phyloP scores from a whole-genome alignment of 495 filamentous ascomycete species.

The Lophiostoma macrostomum region DNA sequence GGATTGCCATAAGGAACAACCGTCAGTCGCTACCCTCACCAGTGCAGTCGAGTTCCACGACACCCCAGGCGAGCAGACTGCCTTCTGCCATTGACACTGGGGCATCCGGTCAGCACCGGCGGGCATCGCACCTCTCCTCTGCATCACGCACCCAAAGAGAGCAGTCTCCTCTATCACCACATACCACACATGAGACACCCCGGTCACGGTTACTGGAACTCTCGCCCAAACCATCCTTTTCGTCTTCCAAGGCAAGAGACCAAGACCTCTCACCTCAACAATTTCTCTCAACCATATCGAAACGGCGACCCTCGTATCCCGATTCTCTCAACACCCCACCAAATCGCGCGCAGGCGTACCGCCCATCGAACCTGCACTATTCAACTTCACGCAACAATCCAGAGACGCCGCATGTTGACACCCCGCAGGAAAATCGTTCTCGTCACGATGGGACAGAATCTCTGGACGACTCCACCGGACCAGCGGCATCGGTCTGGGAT shows the following conservation, averaged over 20 bases:
- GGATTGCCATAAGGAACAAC: slow-evolving; percentile 28
- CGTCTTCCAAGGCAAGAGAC: slow-evolving; percentile 15
- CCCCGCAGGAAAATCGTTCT: slow-evolving; percentile 17
- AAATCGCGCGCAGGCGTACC: slow-evolving; percentile 22
- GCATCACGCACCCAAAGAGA: slow-evolving; percentile 19
- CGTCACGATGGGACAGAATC: slow-evolving; percentile 67
- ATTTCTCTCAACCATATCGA: slow-evolving; percentile 42
- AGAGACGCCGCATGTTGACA: slow-evolving; percentile 21
- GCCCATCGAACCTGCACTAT: slow-evolving; percentile 34
- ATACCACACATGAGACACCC: slow-evolving; percentile 16
- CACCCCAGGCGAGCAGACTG: slow-evolving; percentile 19
- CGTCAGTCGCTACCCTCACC: slow-evolving; percentile 34
- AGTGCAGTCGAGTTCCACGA: slow-evolving; percentile 7
- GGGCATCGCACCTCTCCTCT: slow-evolving; percentile 22
- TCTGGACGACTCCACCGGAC: slow-evolving; percentile 71
- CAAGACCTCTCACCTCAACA: slow-evolving; percentile 45
- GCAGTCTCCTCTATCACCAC: slow-evolving; percentile 26
- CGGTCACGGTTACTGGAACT: slow-evolving; percentile 22
- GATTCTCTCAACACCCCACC: slow-evolving; percentile 25
- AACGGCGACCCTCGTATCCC: slow-evolving; percentile 47
- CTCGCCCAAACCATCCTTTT: slow-evolving; percentile 23
- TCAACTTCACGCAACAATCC: slow-evolving; percentile 27
- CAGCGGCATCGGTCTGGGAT: slow-evolving; percentile 94
- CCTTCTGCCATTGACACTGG: slow-evolving; percentile 24
- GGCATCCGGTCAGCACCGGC: slow-evolving; percentile 3